A percentile compares a stretch with the other conserved stretches of the same genome.
These are phyloP conservation scores for Auricularia heimuer DNA, from an alignment of 768 basidiomycete genomes.

Conservation along the genomic window DNA sequence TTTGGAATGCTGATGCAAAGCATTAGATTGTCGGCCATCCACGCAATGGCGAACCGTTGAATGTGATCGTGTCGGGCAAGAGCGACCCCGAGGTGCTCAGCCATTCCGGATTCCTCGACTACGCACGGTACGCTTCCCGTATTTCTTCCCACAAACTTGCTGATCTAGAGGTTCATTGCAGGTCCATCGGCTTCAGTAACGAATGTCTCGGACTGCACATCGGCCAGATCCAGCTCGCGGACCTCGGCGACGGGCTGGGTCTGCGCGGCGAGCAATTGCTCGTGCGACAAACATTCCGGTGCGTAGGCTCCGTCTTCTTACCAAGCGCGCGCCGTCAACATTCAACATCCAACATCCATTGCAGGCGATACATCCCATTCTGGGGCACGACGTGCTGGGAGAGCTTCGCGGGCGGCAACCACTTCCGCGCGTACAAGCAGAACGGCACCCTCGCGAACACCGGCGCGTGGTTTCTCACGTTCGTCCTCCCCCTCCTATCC, in stretches of 20 bases:
- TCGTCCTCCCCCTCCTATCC: constrained; percentile 23
- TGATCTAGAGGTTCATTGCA: constrained; percentile 14
- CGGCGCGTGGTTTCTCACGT: constrained; percentile 83
- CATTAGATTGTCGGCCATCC: constrained; percentile 37
- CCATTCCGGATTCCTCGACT: constrained; percentile 56
- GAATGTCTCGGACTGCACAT: constrained; percentile 77
- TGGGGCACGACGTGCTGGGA: constrained; percentile 82
- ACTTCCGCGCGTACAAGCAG: constrained; percentile 85
- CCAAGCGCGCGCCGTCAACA: too few relatives aligned
- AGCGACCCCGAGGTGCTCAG: constrained; percentile 78
- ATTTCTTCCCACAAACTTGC: constrained; percentile 1
- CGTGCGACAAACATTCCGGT: constrained; percentile 59
- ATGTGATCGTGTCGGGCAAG: constrained; percentile 67
- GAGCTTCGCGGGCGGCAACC: constrained; percentile 75
- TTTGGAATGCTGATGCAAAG: background rate
- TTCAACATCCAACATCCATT: background rate
- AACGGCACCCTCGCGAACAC: constrained; percentile 63
- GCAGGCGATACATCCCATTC: constrained; percentile 39
- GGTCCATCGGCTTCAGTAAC: constrained; percentile 71
- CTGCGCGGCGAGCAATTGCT: constrained; percentile 59
- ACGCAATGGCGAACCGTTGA: constrained; percentile 62
- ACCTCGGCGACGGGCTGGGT: constrained; percentile 76
- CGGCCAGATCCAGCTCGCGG: constrained; percentile 65
- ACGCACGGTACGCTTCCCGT: constrained; percentile 46
- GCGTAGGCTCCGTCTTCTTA: background rate